Evolutionary conservation across 2,329 filamentous ascomycete species (phyloP), one percentile per base, ranked within the genome.

Genomic region (Trichoderma citrinoviride): DNA sequence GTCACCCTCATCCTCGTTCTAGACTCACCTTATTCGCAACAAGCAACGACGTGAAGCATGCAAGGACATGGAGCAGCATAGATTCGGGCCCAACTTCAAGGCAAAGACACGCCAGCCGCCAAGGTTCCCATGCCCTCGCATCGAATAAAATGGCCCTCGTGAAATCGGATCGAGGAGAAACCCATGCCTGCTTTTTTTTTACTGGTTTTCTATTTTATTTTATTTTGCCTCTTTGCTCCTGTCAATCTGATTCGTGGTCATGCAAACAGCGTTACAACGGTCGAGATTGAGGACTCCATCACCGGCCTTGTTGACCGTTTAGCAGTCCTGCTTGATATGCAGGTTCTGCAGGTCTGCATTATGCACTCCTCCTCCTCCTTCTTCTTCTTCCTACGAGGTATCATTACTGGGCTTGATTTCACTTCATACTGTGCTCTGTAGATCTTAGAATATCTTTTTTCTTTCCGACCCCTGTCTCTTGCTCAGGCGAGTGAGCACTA

Each of bases 401-500:
- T 29, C 27, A 5, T 5, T 29, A 29, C 27, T 5, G 27, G 6
- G 27, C 27, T 29, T 1, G 7, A 29, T 7, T 29, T 37, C 10
- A 37, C 33, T 37, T 37, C 33, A 37, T 37, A 37, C 33, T 37
- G 33, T 37, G 15, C n/a, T 19, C n/a, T n/a, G 15, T 44, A 44
- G 17, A n/a, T n/a, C 8, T 15, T 4, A 15, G 3, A 49, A 25
- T 8, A 2, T 15, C 14, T 23, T 44, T 15, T 29, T 12, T 25
- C 3, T 33, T 19, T 52, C 17, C 14, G 15, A 23, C n/a, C 47
- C 47, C 47, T 25, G 58, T 50, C n/a, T 8, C n/a, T 37, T 44
- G n/a, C 27, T 37, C 23, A 57, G 54, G 40, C 54, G 40, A 21
- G 21, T 61, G 47, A 53, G 58, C 58, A 49, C 58, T 61, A 61